Evolutionary conservation across 1,284 basidiomycete genomes (phyloP), one percentile per base, ranked within the genome.

Genomic region (Tilletiopsis washingtonensis): DNA sequence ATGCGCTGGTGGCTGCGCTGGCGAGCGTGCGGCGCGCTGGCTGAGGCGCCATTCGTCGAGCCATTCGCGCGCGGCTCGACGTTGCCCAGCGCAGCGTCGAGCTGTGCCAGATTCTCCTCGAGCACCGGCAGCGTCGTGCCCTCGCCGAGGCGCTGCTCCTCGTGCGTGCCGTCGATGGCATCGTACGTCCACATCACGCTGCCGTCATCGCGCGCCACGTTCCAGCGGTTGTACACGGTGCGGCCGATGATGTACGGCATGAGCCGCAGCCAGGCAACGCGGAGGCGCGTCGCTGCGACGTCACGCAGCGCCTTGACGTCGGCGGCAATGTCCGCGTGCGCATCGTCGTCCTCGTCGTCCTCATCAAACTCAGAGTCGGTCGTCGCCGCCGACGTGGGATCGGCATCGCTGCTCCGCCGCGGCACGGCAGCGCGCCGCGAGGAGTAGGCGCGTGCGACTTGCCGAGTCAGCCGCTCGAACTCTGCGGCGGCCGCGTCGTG

Each of bases 231-330:
- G 50, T 57, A 61, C 46, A 56, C 58, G 46, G 57, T 54, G n/a
- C 46, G 57, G 5, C 65, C 67, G 9, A 63, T 49, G 21, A 65
- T 56, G 42, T 66, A 67, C 1, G 67, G 67, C 42, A 56, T 57
- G 29, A 64, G 48, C 39, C 57, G 56, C 25, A 69, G 48, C 61
- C 62, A 69, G 11, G 62, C 61, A 0, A 69, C 64, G 6, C 67
- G 53, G 39, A 69, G 53, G 20, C 58, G 57, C 21, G 64, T 69
- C n/a, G 67, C 67, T 37, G 64, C 19, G 7, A 69, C 62, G 25
- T 67, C 65, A 7, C 67, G 55, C 24, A 60, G 61, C 11, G 66
- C 66, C 7, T 59, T 53, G 40, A 67, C 42, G 38, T 50, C 50
- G 14, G 54, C 53, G 2, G 51, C 53, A 4, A 60, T 53, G 26